Evolutionary conservation across 2,329 filamentous ascomycete species (phyloP), one percentile per base, ranked within the genome.

Genomic region (Sporothrix luriei): DNA sequence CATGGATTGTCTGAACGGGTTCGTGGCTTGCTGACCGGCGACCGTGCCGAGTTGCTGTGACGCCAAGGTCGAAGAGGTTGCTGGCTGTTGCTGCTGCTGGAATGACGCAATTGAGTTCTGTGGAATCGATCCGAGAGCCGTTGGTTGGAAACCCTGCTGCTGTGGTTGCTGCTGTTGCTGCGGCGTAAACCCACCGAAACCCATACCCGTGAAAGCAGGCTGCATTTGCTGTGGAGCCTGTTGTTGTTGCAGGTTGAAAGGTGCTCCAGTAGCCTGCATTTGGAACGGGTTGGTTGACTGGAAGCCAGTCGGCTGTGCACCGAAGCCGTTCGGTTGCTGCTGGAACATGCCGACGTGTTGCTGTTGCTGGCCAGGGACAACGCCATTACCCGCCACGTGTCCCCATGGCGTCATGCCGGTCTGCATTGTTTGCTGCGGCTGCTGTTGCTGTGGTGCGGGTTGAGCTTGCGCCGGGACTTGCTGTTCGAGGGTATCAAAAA

Each of bases 1-100:
- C 89, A 94, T 94, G 1, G 94, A 97, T 77, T 93, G 91, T 54
- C 95, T 87, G 86, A 99, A 99, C 0, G 95, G 95, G 77, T 99
- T 99, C 9, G 93, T 97, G 26, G 83, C 88, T 75, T 89, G 87
- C 76, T 84, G 85, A 70, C 84, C 84, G 29, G 70, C 71, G 79
- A 82, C 75, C 79, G 68, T 82, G 79, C 72, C 84, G 76, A 78
- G 82, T 74, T 67, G 69, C 73, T 78, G 76, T 1, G 70, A 52
- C 19, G 62, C 21, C 16, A 54, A 16, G 21, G 11, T 24, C 21
- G 51, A 16, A 26, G 51, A 24, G 3, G 43, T 6, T 14, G 49
- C 29, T 3, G 29, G 64, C 16, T 67, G 71, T 19, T 71, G 82
- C 75, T 78, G 81, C 74, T 81, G 81, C 76, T 85, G 81, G 78